Evolutionary conservation across 2,329 filamentous ascomycete genomes (phyloP), one percentile per base, ranked within the genome.

Genomic region (Chrysoporthe deuterocubensis): DNA sequence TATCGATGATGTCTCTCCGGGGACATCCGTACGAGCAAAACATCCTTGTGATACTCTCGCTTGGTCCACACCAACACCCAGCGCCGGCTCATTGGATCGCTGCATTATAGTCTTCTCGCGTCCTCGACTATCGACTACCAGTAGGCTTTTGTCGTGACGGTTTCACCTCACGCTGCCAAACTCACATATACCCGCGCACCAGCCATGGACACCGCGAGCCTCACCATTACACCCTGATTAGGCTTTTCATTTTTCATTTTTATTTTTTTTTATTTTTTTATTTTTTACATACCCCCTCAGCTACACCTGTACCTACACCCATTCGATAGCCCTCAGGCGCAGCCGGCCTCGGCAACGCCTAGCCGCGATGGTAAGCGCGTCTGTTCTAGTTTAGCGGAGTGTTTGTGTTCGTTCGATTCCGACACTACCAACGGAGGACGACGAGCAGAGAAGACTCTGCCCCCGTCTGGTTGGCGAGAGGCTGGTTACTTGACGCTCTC

Each of bases 401-500:
- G 4, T 65, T 65, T 13, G 48, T 65, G 63, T 65, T 59, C 63
- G 44, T 54, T 9, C 9, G 37, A 9, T 40, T 40, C 37, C 37
- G 37, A 9, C 37, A 40, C 37, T 9, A 40, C 37, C 37, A 6
- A 40, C 37, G 37, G 37, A 40, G 37, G 37, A 40, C 37, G 37
- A 40, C 37, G 37, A 40, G 37, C 37, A 9, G 5, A 40, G 9
- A 6, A 40, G 5, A 9, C 5, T 40, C 37, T 9, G 37, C 6
- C 37, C 37, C 6, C 9, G 37, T 6, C 37, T 6, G 37, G 37
- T 40, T 9, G 5, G 37, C 37, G 64, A 48, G 18, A 7, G 8
- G 46, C 16, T 48, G 2, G 18, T 48, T 5, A n/a, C n/a, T 21
- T 8, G 18, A 6, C 46, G 5, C 7, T 48, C 14, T 8, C 46